Conservation (phyloP, 345 rosid species). For the Barbarea vulgaris region DNA sequence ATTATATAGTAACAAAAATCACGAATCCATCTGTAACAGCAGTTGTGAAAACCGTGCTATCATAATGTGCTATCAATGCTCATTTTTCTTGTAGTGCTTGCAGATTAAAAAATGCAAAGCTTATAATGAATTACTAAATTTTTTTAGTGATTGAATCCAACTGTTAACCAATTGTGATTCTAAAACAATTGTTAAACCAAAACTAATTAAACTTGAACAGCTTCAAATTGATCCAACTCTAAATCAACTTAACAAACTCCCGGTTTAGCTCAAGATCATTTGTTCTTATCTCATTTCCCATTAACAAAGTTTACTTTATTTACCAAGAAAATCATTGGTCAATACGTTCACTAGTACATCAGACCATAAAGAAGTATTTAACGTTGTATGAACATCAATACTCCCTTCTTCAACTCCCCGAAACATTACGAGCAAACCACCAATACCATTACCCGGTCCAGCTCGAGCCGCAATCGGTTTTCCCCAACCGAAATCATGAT, state of each 20-base stretch:
- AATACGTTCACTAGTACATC: slow-evolving; percentile 14
- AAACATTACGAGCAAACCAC: slow-evolving; percentile 31
- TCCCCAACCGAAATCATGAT: slow-evolving; percentile 53
- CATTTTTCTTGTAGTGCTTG: no score
- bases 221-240: not conserved
- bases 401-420: slow-evolving; percentile 25
- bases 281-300: not conserved
- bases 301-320: not conserved
- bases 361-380: slow-evolving; percentile 26
- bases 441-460: slow-evolving; percentile 29
- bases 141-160: not conserved
- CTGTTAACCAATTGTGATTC: not conserved
- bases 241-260: not conserved
- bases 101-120: no score
- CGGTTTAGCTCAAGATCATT: not conserved
- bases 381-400: slow-evolving; percentile 32
- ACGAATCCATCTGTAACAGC: no score
- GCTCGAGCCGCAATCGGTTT: slow-evolving; percentile 34
- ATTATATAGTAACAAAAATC: no score
- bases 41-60: no score
- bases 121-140: no score
- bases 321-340: not conserved
- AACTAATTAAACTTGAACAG: not conserved
- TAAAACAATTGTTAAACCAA: not conserved
- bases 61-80: no score